Percentiles rank a stretch among this genome's conserved stretches.
phyloP scores from a whole-genome alignment of 495 filamentous ascomycete genomes.

The Hypoxylon cercidicola region DNA sequence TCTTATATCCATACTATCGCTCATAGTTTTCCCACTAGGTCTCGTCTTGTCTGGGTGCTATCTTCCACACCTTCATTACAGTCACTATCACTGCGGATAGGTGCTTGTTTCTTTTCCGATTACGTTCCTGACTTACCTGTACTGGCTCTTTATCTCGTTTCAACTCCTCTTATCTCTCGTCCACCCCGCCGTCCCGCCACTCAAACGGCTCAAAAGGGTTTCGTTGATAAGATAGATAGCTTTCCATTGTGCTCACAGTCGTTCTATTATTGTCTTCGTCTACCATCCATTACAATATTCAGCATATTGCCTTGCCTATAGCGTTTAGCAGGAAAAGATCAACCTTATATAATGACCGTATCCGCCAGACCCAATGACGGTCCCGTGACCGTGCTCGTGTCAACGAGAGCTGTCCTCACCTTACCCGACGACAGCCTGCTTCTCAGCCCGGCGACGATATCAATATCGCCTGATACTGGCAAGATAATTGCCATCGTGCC shows the following conservation, averaged over 20 bases:
- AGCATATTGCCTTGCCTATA: conserved; percentile 23
- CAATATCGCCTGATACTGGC: conserved; percentile 79
- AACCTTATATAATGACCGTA: conserved; percentile 42
- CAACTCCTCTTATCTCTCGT: conserved; percentile 28
- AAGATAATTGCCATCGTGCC: conserved; percentile 85
- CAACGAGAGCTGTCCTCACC: conserved; percentile 82
- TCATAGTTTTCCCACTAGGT: conserved; percentile 20
- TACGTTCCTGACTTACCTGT: conserved; percentile 5
- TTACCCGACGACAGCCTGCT: conserved; percentile 65
- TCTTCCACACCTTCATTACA: conserved; percentile 17
- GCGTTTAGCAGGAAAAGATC: conserved; percentile 13
- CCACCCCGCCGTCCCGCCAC: conserved; percentile 1
- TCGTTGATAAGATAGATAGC: conserved; percentile 28
- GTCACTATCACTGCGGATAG: background rate
- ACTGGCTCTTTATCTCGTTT: conserved; percentile 24
- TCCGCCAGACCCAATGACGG: conserved; percentile 30
- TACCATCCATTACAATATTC: conserved; percentile 7
- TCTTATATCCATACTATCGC: conserved; percentile 28
- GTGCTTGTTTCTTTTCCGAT: conserved; percentile 16
- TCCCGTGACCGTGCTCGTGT: conserved; percentile 73
- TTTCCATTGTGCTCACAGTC: conserved; percentile 22
- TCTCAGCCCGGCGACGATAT: conserved; percentile 74
- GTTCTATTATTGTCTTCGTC: conserved; percentile 20
- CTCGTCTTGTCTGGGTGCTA: conserved; percentile 19
- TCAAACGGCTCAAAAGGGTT: background rate